phyloP scores from a whole-genome alignment of 495 filamentous ascomycete species.

The Hypoxylon intermedium region DNA sequence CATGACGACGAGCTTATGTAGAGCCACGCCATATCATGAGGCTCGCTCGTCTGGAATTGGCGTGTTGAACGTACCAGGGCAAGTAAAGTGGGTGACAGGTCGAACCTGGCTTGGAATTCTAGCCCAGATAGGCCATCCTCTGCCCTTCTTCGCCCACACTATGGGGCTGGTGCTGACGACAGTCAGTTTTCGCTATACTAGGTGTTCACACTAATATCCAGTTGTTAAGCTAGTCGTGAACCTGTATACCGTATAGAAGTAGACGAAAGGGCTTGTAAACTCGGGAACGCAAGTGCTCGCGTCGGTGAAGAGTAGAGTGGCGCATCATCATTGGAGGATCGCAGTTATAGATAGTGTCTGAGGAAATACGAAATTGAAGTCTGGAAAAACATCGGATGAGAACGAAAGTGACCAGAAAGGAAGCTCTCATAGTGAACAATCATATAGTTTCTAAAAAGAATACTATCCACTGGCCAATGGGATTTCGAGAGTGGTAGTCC shows the following conservation, averaged over 20 bases:
- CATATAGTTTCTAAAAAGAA: conserved; percentile 15
- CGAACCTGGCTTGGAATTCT: conserved; percentile 8
- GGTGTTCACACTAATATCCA: conserved; percentile 3
- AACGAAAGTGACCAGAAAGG: conserved; percentile 14
- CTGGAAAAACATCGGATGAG: background rate
- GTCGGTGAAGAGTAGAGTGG: background rate
- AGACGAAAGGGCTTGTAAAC: conserved; percentile 5
- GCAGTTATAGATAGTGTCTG: conserved; percentile 2
- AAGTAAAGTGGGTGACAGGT: conserved; percentile 12
- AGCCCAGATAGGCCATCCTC: conserved; percentile 12
- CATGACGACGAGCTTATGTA: conserved; percentile 15
- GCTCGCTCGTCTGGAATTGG: conserved; percentile 6
- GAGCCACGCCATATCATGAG: background rate
- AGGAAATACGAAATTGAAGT: background rate
- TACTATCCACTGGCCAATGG: conserved; percentile 13
- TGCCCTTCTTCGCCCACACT: conserved; percentile 15
- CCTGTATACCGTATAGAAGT: conserved; percentile 21
- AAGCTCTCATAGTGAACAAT: conserved; percentile 18
- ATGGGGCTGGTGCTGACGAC: conserved; percentile 36
- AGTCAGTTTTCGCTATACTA: conserved; percentile 15
- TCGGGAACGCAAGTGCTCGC: background rate
- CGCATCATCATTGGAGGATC: conserved; percentile 11
- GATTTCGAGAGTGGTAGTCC: background rate
- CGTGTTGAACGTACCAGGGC: conserved; percentile 8
- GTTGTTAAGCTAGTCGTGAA: conserved; percentile 9